phyloP scores from a whole-genome alignment of 306 rosid genomes.

The Cucumis sativus region Cucumber_9930_V3 NC_026661.2:2877501-2878000 shows the following conservation, averaged over 20 bases:
- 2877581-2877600: neutral
- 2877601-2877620: neutral
- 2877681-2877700: neutral
- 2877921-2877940: no score
- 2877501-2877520: neutral
- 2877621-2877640: neutral
- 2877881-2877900: no score
- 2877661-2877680: neutral
- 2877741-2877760: neutral
- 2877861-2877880: no score
- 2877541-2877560: neutral
- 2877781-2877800: no score
- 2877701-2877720: neutral
- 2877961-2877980: no score
- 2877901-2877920: no score
- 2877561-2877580: neutral
- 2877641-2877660: neutral
- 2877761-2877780: neutral
- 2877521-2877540: neutral
- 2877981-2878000: no score
- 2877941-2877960: no score
- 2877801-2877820: no score
- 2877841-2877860: no score
- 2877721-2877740: neutral
- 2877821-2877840: no score